Base-by-base conservation (phyloP, 2,329 filamentous ascomycete genomes). In the Zopfia rhizophila region DNA sequence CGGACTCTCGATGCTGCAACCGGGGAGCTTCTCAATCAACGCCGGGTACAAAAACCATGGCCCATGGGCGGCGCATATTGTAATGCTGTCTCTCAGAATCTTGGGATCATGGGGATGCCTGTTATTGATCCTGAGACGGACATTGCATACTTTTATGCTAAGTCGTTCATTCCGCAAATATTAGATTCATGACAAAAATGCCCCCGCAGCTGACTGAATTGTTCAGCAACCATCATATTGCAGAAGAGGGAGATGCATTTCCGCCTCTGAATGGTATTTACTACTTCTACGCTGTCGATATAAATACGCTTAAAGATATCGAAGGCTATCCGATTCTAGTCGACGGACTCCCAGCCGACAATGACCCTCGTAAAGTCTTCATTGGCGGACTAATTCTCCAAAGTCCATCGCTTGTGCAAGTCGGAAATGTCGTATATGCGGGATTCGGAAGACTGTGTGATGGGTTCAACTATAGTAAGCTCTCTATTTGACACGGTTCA, bases 391-490 rank as follows among this genome's bases (percentile, higher is more conserved):
- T 79, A 3, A 73, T 81, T 25, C 72, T 81, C 22, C 81, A 83
- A 55, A 72, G 80, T 6, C 78, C 81, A 0, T 75, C 72, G 3
- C 60, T 84, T 10, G 66, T 77, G 1, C 68, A 78, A 17, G 63
- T 76, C 0, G 77, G 77, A 2, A 69, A 76, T 38, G 74, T 72
- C 30, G 66, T 84, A 5, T 82, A 82, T 41, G 78, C 75, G 0
- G 80, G 73, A 0, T 83, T 83, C 48, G 81, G 79, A 0, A 81
- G 79, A 7, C 77, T 83, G 49, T 84, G 81, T 37, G 81, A 82
- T 17, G 72, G 78, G 43, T 83, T 78, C 60, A 81, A 83, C 56
- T 82, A 82, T 50, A 82, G n/a, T n/a, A n/a, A n/a, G n/a, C n/a
- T n/a, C n/a, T n/a, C n/a, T n/a, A n/a, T n/a, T n/a, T n/a, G n/a